Evolutionary conservation across 2,329 filamentous ascomycete genomes (phyloP).

Genomic region (Diplodia corticola): DNA sequence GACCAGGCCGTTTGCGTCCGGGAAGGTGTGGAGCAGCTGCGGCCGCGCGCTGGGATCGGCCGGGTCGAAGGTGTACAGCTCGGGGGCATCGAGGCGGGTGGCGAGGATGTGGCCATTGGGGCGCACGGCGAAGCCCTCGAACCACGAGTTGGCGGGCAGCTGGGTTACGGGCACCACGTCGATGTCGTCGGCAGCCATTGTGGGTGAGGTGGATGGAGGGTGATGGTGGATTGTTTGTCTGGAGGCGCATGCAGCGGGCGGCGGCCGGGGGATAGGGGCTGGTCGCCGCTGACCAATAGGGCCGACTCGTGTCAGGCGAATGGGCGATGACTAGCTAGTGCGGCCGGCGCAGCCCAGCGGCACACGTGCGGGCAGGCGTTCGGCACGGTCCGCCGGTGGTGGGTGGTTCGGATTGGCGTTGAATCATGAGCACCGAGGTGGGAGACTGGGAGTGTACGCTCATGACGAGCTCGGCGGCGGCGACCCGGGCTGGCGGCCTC

Average conservation of each 20-base stretch:
- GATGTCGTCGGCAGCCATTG: slow-evolving; percentile 13
- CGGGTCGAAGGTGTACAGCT: slow-evolving; percentile 23
- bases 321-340: background rate
- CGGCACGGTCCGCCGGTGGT: slow-evolving; percentile 10
- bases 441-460: too few relatives aligned
- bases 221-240: background rate
- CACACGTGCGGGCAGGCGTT: slow-evolving; percentile 1
- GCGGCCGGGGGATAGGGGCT: slow-evolving; percentile 5
- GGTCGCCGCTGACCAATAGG: background rate
- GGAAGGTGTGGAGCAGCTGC: slow-evolving; percentile 18
- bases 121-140: slow-evolving; percentile 18
- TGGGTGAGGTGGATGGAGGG: background rate
- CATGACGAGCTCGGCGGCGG: too few relatives aligned
- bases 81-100: slow-evolving; percentile 19
- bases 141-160: slow-evolving; percentile 19
- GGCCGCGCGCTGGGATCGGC: slow-evolving; percentile 2
- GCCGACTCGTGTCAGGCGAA: background rate
- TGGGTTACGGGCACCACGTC: slow-evolving; percentile 16
- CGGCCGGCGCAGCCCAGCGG: background rate
- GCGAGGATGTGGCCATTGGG: slow-evolving; percentile 21
- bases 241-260: background rate
- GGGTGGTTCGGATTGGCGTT: background rate
- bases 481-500: background rate
- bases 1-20: slow-evolving; percentile 18
- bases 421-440: too few relatives aligned